A percentile compares a stretch with the other conserved stretches of the same genome.
Conservation (phyloP, 306 rosid species). For the Prunus campanulata region DNA sequence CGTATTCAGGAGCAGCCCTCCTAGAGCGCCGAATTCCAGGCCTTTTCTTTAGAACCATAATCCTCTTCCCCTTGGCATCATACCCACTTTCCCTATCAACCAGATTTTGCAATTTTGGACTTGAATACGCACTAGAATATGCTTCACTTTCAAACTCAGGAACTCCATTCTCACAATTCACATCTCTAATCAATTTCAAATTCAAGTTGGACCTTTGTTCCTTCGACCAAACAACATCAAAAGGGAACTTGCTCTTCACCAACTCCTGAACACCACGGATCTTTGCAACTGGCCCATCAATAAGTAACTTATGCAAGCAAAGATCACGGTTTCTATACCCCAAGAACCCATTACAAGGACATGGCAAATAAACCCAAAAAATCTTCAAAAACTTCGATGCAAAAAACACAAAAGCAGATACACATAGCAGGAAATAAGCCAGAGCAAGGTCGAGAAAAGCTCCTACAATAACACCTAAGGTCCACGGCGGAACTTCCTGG, state of each 20-base stretch:
- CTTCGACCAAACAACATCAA: slow-evolving; percentile 48
- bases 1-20: slow-evolving; percentile 42
- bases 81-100: slow-evolving; percentile 47
- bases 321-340: slow-evolving; percentile 49
- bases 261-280: slow-evolving; percentile 45
- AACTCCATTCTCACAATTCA: slow-evolving; percentile 26
- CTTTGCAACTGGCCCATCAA: slow-evolving; percentile 53
- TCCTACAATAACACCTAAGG: slow-evolving; percentile 51
- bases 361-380: slow-evolving; percentile 56
- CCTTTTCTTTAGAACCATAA: slow-evolving; percentile 47
- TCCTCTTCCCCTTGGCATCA: slow-evolving; percentile 65
- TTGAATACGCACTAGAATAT: slow-evolving; percentile 45
- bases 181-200: slow-evolving; percentile 32
- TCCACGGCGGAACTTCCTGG: slow-evolving; percentile 57
- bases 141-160: slow-evolving; percentile 49
- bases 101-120: slow-evolving; percentile 33
- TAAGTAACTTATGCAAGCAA: slow-evolving; percentile 54
- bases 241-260: slow-evolving; percentile 59
- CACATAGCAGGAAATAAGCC: slow-evolving; percentile 68
- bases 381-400: slow-evolving; percentile 41
- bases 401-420: slow-evolving; percentile 53
- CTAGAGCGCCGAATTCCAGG: slow-evolving; percentile 52
- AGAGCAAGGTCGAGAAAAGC: slow-evolving; percentile 64
- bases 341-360: slow-evolving; percentile 75
- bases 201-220: slow-evolving; percentile 26